Conservation (phyloP, 371 early-diverging fungal species). For the Gilbertella persicaria region DNA sequence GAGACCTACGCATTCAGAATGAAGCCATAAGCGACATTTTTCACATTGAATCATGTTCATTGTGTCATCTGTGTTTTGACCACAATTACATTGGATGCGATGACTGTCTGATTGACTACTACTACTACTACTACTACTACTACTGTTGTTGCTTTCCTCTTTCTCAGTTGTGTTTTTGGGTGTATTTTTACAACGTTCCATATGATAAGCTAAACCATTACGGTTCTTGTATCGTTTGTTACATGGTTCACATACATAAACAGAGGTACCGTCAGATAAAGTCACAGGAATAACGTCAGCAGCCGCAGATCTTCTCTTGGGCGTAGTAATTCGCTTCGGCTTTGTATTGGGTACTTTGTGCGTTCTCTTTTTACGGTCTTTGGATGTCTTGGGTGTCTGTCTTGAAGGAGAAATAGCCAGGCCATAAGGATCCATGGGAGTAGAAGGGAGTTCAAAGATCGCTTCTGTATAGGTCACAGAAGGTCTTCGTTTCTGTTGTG, state of each 20-base stretch:
- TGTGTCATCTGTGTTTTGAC: conserved; percentile 35
- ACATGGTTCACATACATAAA: conserved; percentile 49
- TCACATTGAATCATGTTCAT: conserved; percentile 56
- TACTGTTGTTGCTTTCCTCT: background rate
- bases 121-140: background rate
- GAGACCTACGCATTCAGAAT: conserved; percentile 47
- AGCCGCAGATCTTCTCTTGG: conserved; percentile 18
- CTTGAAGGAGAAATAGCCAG: conserved; percentile 3
- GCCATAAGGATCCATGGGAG: background rate
- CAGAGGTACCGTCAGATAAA: conserved; percentile 33
- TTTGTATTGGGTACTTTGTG: conserved; percentile 1
- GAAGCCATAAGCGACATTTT: conserved; percentile 48
- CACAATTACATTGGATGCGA: background rate
- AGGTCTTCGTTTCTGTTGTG: background rate
- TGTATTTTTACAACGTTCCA: conserved; percentile 40
- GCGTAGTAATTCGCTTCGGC: conserved; percentile 2
- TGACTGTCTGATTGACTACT: background rate
- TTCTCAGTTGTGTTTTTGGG: conserved; percentile 14
- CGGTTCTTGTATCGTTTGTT: conserved; percentile 49
- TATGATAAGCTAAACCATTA: conserved; percentile 43
- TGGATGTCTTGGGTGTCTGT: background rate
- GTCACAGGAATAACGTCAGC: conserved; percentile 17
- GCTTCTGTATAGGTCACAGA: background rate
- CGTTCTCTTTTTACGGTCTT: conserved; percentile 5
- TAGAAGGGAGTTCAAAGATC: background rate